Percentiles rank a stretch among this genome's conserved stretches.
These are phyloP conservation scores for Senecio squalidus DNA, from an alignment of 140 eudicot species.

Conservation along the genomic window DNA sequence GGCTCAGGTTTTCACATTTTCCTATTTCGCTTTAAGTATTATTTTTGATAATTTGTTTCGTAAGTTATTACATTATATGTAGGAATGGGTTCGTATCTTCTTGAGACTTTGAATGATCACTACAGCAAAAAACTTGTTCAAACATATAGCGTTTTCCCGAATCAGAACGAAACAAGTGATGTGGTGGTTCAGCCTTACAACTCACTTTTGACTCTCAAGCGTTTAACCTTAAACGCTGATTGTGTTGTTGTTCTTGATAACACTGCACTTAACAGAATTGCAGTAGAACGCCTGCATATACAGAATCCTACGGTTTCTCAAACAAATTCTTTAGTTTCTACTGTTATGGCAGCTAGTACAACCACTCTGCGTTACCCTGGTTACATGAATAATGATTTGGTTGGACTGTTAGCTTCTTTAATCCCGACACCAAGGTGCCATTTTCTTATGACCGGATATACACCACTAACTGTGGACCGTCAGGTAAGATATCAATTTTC, in stretches of 20 bases:
- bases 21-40: neutral
- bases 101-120: constrained; percentile 81
- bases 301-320: constrained; percentile 75
- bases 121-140: constrained; percentile 87
- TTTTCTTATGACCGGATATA: constrained; percentile 87
- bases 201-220: constrained; percentile 84
- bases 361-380: constrained; percentile 90
- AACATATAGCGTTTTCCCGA: constrained; percentile 86
- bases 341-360: constrained; percentile 96
- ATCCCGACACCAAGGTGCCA: constrained; percentile 95
- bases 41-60: neutral
- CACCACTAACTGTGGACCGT: constrained; percentile 85
- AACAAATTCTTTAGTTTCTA: constrained; percentile 84
- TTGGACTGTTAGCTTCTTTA: constrained; percentile 90
- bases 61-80: neutral
- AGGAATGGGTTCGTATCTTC: constrained; percentile 91
- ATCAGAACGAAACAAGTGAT: constrained; percentile 87
- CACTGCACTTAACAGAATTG: constrained; percentile 89
- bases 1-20: constrained; percentile 59
- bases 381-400: constrained; percentile 88
- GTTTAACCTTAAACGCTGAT: constrained; percentile 83
- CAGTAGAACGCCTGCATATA: constrained; percentile 86
- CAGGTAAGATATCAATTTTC: constrained; percentile 37
- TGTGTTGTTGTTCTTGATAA: constrained; percentile 96
- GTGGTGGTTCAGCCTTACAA: constrained; percentile 96